Base-by-base conservation (phyloP, 1,139 yeast species). In the Trichomonascaceae sp. region DNA sequence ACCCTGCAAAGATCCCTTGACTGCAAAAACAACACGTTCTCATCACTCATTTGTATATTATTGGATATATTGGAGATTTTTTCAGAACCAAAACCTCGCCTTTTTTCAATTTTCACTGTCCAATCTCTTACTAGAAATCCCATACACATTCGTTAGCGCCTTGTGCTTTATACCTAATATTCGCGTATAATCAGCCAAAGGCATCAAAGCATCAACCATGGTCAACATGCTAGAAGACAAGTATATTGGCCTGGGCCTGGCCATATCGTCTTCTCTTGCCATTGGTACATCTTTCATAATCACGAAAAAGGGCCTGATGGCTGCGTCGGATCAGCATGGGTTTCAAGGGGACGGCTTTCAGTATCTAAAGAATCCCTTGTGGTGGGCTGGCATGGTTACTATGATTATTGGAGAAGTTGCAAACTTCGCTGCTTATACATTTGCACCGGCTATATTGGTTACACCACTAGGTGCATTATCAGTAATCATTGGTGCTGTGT, bases 381-480 rank as follows among this genome's bases (percentile, higher is more conserved):
- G 97, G 97, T 87, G 96, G 90, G 89, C 95, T 0, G 97, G 97
- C 15, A 89, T 90, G 80, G 65, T 83, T 39, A 82, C 95, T 53
- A 90, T 89, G 97, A 96, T 95, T 1, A 71, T 89, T 41, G 97
- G 97, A 3, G 97, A 89, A 68, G 74, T 89, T 49, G 96, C 96
- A 55, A 89, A 89, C 69, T 89, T 89, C 69, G 96, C 96, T 12
- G 97, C 97, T 1, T 89, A 89, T 66, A 90, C 96, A 0, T 89
- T 89, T 77, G 96, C 97, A 0, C 96, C 96, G 1, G 96, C 96
- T 1, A 87, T 90, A 60, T 72, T 89, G 62, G 96, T 89, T 46
- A 90, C 96, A 2, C 97, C 96, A 2, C 75, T 89, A 55, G 97
- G 97, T 10, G 97, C 97, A 0, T 74, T 89, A 41, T 83, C 91